phyloP scores from a whole-genome alignment of 768 basidiomycete genomes.

The Agaricus sinodeliciosus region DNA sequence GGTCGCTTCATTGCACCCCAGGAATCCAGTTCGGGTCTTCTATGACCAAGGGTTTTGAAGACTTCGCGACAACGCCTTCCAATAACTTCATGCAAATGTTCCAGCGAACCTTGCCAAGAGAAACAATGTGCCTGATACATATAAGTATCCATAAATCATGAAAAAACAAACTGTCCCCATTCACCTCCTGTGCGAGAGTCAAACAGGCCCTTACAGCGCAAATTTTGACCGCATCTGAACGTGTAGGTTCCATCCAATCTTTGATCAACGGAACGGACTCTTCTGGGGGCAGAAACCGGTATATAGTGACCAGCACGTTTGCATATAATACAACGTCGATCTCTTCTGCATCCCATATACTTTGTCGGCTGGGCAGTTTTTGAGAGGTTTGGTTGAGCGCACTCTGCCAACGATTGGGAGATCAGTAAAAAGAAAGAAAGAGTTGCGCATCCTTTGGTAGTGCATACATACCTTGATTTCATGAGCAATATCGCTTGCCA shows the following conservation, averaged over 20 bases:
- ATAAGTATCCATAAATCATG: background rate
- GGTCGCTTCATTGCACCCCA: slow-evolving; percentile 48
- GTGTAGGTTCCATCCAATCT: slow-evolving; percentile 65
- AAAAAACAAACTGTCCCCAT: slow-evolving; percentile 8
- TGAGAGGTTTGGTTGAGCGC: slow-evolving; percentile 9
- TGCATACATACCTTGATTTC: slow-evolving; percentile 60
- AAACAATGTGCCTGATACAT: slow-evolving; percentile 41
- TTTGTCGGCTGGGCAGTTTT: slow-evolving; percentile 8
- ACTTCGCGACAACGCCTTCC: slow-evolving; percentile 46
- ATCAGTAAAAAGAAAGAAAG: background rate
- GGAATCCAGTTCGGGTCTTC: slow-evolving; percentile 57
- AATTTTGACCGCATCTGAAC: slow-evolving; percentile 76
- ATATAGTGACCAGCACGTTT: slow-evolving; percentile 67
- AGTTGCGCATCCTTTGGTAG: background rate
- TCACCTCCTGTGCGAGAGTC: slow-evolving; percentile 61
- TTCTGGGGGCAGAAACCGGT: slow-evolving; percentile 58
- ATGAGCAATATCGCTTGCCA: slow-evolving; percentile 69
- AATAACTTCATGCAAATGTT: slow-evolving; percentile 37
- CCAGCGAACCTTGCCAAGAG: slow-evolving; percentile 49
- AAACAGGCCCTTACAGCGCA: slow-evolving; percentile 69
- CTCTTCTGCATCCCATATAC: slow-evolving; percentile 63
- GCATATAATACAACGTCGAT: slow-evolving; percentile 73
- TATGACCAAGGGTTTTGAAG: slow-evolving; percentile 35
- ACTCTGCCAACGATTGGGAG: slow-evolving; percentile 14
- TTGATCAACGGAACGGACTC: slow-evolving; percentile 57